phyloP scores from a whole-genome alignment of 768 basidiomycete species.

The Hygrocybe punicea region DNA sequence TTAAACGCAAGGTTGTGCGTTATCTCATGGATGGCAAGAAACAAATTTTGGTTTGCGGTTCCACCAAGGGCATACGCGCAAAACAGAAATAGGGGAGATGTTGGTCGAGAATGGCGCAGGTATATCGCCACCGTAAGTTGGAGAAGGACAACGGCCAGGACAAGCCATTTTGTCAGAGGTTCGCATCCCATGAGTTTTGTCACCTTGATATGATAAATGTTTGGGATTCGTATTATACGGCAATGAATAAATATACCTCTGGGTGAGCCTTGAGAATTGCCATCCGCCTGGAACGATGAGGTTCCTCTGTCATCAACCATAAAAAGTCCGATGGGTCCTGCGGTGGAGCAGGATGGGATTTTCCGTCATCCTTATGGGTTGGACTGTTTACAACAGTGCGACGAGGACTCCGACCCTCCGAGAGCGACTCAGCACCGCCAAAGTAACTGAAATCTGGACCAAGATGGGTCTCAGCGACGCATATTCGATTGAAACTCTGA shows the following conservation, averaged over 20 bases:
- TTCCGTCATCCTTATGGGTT: constrained; percentile 38
- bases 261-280: constrained; percentile 94
- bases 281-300: constrained; percentile 82
- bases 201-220: constrained; percentile 49
- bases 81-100: constrained; percentile 69
- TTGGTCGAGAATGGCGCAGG: constrained; percentile 65
- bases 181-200: constrained; percentile 96
- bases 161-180: constrained; percentile 85
- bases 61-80: constrained; percentile 86
- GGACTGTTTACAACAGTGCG: constrained; percentile 49
- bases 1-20: constrained; percentile 96
- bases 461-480: background rate
- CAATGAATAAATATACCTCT: constrained; percentile 51
- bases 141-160: constrained; percentile 73
- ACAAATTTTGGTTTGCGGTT: constrained; percentile 95
- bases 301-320: constrained; percentile 98
- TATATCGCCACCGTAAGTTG: constrained; percentile 65
- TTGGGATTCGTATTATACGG: background rate
- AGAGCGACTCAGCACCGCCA: constrained; percentile 78
- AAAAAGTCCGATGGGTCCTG: constrained; percentile 85
- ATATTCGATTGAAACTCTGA: too few species aligned
- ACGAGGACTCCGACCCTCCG: constrained; percentile 51
- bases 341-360: constrained; percentile 49
- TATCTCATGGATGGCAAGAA: constrained; percentile 97
- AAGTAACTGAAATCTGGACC: constrained; percentile 69